Evolutionary conservation across 2,329 filamentous ascomycete species (phyloP), one percentile per base, ranked within the genome.

Genomic region (Paracoccidioides brasiliensis): DNA sequence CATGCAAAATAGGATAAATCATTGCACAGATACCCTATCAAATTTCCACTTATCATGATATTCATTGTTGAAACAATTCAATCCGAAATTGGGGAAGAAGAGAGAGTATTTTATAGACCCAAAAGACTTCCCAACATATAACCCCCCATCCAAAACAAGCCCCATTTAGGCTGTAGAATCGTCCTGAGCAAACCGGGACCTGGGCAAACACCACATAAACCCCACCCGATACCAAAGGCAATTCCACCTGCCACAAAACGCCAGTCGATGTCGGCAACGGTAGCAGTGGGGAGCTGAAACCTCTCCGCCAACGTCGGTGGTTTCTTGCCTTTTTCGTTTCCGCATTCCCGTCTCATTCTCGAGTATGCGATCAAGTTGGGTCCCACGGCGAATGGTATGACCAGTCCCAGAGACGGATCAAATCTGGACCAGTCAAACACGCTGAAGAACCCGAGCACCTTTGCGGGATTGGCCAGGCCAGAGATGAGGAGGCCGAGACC

Each of bases 221-320:
- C 78, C 77, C 77, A 80, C 0, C 72, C 76, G 32, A 78, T 53
- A 0, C 78, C 78, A 63, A 79, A 80, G 1, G 69, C 67, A 22
- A 66, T 67, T 3, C 75, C 72, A 1, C 78, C 78, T 2, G 67
- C 61, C 10, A 79, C 59, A 60, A 80, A 77, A 42, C 67, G 72
- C 67, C 67, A 71, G 61, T 79, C 74, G 10, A 76, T 73, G 59
- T 78, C 76, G 15, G 68, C 68, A 12, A 75, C 63, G 0, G 71
- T 76, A 22, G 72, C 71, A 0, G 69, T 74, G 5, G 75, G 72
- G 14, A 79, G 64, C 35, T 67, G 67, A 62, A 74, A 78, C 9
- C 57, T 64, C 2, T 70, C 64, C 0, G 68, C 70, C 45, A 77
- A 70, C 0, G 66, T 70, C 1, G 76, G 76, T 5, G 70, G 69